These are phyloP conservation scores for Cenchrus purpureus DNA, from an alignment of 176 grass and related monocot species.

Conservation along the genomic window DNA sequence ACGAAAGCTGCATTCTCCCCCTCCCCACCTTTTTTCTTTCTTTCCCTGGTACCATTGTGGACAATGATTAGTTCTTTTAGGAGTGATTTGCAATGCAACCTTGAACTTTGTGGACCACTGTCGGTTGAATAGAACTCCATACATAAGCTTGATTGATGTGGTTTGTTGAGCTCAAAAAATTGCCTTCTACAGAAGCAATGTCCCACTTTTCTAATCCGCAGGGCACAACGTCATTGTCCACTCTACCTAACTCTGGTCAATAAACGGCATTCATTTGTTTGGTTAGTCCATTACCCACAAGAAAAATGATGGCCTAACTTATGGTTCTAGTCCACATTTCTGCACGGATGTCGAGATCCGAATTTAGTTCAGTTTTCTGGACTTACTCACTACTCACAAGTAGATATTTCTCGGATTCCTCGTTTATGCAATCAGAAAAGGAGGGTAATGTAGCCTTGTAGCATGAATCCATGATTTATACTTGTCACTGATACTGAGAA, in stretches of 20 bases:
- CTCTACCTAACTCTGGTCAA: slow-evolving; percentile 17
- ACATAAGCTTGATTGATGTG: slow-evolving; percentile 12
- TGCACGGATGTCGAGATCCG: not conserved
- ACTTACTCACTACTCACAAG: slow-evolving; percentile 1
- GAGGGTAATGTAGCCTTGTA: not conserved
- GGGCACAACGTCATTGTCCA: slow-evolving; percentile 35
- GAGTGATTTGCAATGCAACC: slow-evolving; percentile 15
- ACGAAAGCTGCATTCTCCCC: not conserved
- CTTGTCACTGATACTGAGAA: not conserved
- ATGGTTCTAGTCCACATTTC: slow-evolving; percentile 14
- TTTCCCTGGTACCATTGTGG: not conserved
- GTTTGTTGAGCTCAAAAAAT: not conserved
- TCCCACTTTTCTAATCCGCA: slow-evolving; percentile 13
- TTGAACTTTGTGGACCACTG: slow-evolving; percentile 31
- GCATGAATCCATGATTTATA: not conserved
- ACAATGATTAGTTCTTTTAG: not conserved
- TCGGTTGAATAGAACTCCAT: slow-evolving; percentile 2
- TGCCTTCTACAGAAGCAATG: slow-evolving; percentile 35
- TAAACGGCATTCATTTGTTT: slow-evolving; percentile 5
- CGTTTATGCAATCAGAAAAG: not conserved
- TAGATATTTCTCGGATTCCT: not conserved
- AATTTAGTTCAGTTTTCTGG: not conserved
- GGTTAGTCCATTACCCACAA: slow-evolving; percentile 16
- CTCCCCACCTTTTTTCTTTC: not conserved
- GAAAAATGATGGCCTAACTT: slow-evolving; percentile 32